Base-by-base conservation (phyloP, 352 stramenopile species). In the Phytophthora syringae region DNA sequence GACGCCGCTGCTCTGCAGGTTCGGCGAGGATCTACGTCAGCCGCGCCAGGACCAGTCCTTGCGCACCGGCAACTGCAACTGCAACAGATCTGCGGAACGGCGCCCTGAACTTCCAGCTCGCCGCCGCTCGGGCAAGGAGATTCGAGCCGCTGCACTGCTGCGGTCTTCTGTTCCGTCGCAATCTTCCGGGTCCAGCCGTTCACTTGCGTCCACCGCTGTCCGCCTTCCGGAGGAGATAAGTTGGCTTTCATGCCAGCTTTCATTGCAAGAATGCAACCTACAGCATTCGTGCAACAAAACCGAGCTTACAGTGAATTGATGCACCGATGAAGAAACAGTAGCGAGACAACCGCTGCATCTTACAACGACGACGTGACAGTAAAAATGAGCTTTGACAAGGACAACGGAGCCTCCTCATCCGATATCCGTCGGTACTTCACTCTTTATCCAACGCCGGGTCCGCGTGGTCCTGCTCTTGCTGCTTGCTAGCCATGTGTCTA, bases 181-280 rank as follows among this genome's bases (percentile, higher is more conserved):
- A n/a, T n/a, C n/a, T n/a, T n/a, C n/a, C n/a, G n/a, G n/a, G n/a
- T n/a, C n/a, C n/a, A n/a, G n/a, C n/a, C n/a, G n/a, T n/a, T n/a
- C n/a, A n/a, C n/a, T n/a, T n/a, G n/a, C n/a, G n/a, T n/a, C n/a
- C n/a, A n/a, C n/a, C n/a, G n/a, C n/a, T n/a, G n/a, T n/a, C n/a
- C n/a, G n/a, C n/a, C 87, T 59, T 93, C 80, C 0, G 80, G 70
- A 7, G 79, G 71, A 27, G 82, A 90, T 22, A 93, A 60, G 47
- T 89, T 92, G 7, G 68, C 21, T 48, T 83, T 86, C 18, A 90
- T 28, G n/a, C 73, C 70, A 24, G 87, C 81, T 40, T 77, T 77
- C 25, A 90, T 34, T 82, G 56, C 40, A 82, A 63, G 15, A 76
- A 66, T 6, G 53, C 52, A 30, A 72, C 57, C 72, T 80, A 25